Evolutionary conservation across 192 early-diverging fungal genomes (phyloP).

Genomic region (Coemansia furcata): DNA sequence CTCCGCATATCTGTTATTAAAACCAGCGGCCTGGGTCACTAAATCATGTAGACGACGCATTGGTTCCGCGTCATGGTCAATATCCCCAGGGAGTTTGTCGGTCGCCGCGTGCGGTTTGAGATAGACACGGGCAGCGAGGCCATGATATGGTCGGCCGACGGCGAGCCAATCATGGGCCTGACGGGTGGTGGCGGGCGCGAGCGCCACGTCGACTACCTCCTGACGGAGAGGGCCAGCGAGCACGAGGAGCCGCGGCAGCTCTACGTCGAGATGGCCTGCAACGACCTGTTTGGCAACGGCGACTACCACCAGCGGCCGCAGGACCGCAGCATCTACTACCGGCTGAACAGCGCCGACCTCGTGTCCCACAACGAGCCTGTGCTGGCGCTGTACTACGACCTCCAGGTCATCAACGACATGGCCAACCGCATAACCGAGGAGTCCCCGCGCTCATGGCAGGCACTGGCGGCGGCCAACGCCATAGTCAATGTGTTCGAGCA

Average conservation of each 20-base stretch:
- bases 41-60: slow-evolving; percentile 61
- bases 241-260: slow-evolving; percentile 60
- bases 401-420: slow-evolving; percentile 78
- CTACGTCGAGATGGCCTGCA: slow-evolving; percentile 89
- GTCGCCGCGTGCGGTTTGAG: slow-evolving; percentile 72
- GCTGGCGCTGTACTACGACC: slow-evolving; percentile 70
- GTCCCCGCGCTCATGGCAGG: slow-evolving; percentile 69
- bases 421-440: slow-evolving; percentile 71
- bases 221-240: slow-evolving; percentile 42
- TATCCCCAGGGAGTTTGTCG: slow-evolving; percentile 61
- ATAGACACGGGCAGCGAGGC: slow-evolving; percentile 87
- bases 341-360: slow-evolving; percentile 63
- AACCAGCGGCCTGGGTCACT: slow-evolving; percentile 8
- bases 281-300: slow-evolving; percentile 88
- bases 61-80: slow-evolving; percentile 68
- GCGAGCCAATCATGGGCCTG: slow-evolving; percentile 79
- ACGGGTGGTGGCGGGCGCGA: slow-evolving; percentile 69
- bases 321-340: slow-evolving; percentile 65
- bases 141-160: slow-evolving; percentile 82
- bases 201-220: slow-evolving; percentile 57
- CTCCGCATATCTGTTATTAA: neutral
- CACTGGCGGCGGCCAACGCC: slow-evolving; percentile 74
- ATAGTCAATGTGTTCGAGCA: slow-evolving; percentile 75
- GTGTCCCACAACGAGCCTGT: slow-evolving; percentile 70
- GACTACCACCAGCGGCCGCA: slow-evolving; percentile 61